Conservation (phyloP, 2,329 filamentous ascomycete species). For the Calonectria pteridis region DNA sequence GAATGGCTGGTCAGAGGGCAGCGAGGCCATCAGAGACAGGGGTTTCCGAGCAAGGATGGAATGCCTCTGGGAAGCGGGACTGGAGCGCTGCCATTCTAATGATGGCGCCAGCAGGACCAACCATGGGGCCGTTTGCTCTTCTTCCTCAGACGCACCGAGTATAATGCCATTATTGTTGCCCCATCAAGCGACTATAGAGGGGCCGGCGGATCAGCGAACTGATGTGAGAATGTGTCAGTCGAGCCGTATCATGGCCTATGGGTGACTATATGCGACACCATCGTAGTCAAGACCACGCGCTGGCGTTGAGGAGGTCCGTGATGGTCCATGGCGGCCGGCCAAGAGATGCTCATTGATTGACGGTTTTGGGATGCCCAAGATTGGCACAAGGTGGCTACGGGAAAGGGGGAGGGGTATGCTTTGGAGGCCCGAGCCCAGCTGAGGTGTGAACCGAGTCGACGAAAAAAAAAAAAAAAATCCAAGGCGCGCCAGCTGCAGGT, state of each 20-base stretch:
- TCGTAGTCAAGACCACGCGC: background rate
- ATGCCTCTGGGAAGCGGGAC: conserved; percentile 27
- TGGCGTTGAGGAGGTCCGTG: conserved; percentile 7
- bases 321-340: background rate
- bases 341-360: background rate
- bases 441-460: conserved; percentile 9
- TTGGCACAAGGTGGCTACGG: conserved; percentile 5
- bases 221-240: background rate
- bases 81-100: conserved; percentile 31
- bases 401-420: conserved; percentile 9
- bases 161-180: background rate
- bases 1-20: conserved; percentile 29
- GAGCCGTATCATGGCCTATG: background rate
- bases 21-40: conserved; percentile 37
- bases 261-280: conserved; percentile 4
- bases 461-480: background rate
- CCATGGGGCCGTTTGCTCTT: conserved; percentile 5
- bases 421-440: background rate
- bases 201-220: background rate
- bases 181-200: background rate
- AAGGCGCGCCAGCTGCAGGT: conserved; percentile 15
- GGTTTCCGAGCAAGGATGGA: conserved; percentile 28
- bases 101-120: conserved; percentile 23
- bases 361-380: conserved; percentile 3
- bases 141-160: background rate